Evolutionary conservation across 129 eudicot genomes (phyloP).

Genomic region (Cynara cardunculus): DNA sequence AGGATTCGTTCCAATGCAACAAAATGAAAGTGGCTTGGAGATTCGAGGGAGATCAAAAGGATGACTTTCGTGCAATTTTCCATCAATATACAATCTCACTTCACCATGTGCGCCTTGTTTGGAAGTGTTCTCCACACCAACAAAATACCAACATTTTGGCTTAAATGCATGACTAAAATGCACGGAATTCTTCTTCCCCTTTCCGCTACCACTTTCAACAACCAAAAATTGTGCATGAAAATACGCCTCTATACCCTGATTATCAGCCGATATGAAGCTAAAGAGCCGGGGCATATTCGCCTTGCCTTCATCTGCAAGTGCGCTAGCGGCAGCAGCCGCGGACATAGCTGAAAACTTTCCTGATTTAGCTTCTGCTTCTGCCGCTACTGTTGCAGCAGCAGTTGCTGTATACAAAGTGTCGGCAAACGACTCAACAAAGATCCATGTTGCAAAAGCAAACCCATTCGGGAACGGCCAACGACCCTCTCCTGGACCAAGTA

Average conservation of each 20-base stretch:
- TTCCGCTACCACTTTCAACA: slow-evolving; percentile 77
- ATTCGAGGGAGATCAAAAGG: slow-evolving; percentile 72
- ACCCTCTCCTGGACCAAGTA: slow-evolving; percentile 93
- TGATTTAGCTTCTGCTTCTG: slow-evolving; percentile 74
- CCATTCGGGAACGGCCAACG: slow-evolving; percentile 94
- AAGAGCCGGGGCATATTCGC: slow-evolving; percentile 74
- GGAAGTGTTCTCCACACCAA: slow-evolving; percentile 76
- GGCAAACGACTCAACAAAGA: slow-evolving; percentile 77
- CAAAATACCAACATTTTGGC: slow-evolving; percentile 87
- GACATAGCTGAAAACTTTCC: slow-evolving; percentile 68
- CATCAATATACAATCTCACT: slow-evolving; percentile 75
- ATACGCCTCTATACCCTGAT: slow-evolving; percentile 81
- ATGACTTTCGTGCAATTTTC: slow-evolving; percentile 63
- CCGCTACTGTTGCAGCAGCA: slow-evolving; percentile 69
- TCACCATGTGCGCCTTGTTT: slow-evolving; percentile 66
- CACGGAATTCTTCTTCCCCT: slow-evolving; percentile 66
- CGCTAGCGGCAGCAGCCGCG: slow-evolving; percentile 72
- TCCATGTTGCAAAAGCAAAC: slow-evolving; percentile 89
- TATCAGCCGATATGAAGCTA: slow-evolving; percentile 72
- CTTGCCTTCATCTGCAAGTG: slow-evolving; percentile 75
- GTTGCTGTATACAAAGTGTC: slow-evolving; percentile 67
- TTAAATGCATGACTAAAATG: slow-evolving; percentile 86
- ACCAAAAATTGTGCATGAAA: slow-evolving; percentile 89
- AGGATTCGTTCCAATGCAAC: slow-evolving; percentile 86
- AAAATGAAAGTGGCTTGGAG: slow-evolving; percentile 75